phyloP scores from a whole-genome alignment of 257 asterid species.

The Penstemon davidsonii region DNA sequence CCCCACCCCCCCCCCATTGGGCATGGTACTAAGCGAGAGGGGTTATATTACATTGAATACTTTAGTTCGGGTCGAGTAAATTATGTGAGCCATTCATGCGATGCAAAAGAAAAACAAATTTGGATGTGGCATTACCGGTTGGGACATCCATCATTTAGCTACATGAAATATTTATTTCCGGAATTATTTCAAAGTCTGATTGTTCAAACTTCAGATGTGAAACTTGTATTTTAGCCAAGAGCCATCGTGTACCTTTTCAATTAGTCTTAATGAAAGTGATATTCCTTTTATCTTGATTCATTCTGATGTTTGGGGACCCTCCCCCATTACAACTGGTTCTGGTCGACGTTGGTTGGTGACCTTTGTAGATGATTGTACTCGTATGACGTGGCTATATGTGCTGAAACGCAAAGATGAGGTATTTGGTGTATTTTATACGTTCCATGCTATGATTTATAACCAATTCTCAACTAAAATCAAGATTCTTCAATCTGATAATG shows the following conservation, averaged over 20 bases:
- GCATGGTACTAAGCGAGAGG: conserved; percentile 24
- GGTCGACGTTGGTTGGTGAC: neutral
- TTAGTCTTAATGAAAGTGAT: neutral
- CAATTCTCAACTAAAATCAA: neutral
- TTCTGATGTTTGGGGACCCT: conserved; percentile 22
- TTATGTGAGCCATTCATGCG: neutral
- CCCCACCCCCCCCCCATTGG: no score
- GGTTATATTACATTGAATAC: conserved; percentile 23
- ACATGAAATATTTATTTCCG: neutral
- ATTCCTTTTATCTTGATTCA: neutral
- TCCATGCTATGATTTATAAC: conserved; percentile 2
- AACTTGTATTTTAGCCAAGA: conserved; percentile 7
- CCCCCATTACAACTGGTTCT: neutral
- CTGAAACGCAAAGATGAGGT: neutral
- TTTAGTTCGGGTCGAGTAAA: neutral
- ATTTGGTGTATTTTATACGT: neutral
- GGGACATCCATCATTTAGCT: conserved; percentile 16
- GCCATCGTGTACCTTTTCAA: neutral
- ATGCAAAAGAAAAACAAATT: neutral
- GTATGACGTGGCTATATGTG: neutral
- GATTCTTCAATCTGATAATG: conserved; percentile 3
- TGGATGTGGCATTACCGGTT: conserved; percentile 13
- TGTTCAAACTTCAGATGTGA: conserved; percentile 3
- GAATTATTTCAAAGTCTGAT: neutral
- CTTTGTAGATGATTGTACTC: conserved; percentile 14